phyloP scores from a whole-genome alignment of 1,139 yeast genomes.

The Schizosaccharomyces versatilis region DNA sequence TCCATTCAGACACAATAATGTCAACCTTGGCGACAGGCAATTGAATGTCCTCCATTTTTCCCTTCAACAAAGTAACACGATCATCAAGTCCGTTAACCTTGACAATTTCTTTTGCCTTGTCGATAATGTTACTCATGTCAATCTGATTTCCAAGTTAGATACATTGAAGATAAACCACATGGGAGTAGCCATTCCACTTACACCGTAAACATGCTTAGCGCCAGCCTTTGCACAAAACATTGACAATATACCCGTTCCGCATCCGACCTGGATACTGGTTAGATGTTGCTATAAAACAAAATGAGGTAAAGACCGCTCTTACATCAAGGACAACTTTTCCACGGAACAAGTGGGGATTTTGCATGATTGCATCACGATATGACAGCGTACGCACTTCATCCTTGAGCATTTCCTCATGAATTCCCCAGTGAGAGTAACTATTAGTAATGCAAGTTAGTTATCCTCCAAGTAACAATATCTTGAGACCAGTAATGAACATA shows the following conservation, averaged over 20 bases:
- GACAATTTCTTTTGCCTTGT: constrained; percentile 74
- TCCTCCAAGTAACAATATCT: background rate
- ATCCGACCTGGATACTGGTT: constrained; percentile 22
- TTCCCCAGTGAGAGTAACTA: constrained; percentile 35
- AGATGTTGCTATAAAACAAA: background rate
- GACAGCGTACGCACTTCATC: constrained; percentile 33
- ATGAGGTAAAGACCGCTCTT: background rate
- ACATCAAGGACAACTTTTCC: constrained; percentile 30
- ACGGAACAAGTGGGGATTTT: constrained; percentile 31
- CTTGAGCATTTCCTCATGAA: constrained; percentile 37
- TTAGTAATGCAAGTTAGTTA: constrained; percentile 27
- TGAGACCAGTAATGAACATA: no score
- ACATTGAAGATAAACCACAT: background rate
- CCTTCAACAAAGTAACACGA: constrained; percentile 71
- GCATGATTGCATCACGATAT: constrained; percentile 32
- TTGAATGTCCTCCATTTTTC: constrained; percentile 81
- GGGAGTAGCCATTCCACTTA: constrained; percentile 1
- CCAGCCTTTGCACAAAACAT: constrained; percentile 41
- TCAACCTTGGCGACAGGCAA: constrained; percentile 66
- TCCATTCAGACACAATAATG: constrained; percentile 94
- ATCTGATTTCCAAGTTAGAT: constrained; percentile 6
- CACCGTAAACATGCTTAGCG: constrained; percentile 32
- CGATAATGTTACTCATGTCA: constrained; percentile 91
- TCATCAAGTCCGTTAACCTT: constrained; percentile 66
- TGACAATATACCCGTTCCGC: constrained; percentile 41